Conservation (phyloP, 192 early-diverging fungal genomes). For the Coemansia sp. region DNA sequence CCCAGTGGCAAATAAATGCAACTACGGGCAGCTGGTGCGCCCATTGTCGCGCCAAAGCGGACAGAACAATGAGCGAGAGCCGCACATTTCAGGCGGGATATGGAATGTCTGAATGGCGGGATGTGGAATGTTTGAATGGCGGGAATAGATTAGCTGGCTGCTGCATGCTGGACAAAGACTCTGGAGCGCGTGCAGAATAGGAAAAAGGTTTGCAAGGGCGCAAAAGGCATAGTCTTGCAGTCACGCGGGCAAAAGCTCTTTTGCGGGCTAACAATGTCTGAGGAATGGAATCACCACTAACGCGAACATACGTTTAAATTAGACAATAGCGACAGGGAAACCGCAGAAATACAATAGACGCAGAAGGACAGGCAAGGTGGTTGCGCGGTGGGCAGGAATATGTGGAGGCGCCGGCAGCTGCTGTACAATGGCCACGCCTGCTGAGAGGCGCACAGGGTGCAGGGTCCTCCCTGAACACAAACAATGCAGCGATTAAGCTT, state of each 20-base stretch:
- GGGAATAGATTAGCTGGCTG: background rate
- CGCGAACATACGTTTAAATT: background rate
- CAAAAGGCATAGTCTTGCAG: background rate
- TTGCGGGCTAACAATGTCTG: background rate
- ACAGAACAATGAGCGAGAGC: constrained; percentile 1
- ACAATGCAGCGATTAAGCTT: background rate
- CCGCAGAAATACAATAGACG: background rate
- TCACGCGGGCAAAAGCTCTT: background rate
- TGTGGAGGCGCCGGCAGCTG: constrained; percentile 4
- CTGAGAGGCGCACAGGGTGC: constrained; percentile 1
- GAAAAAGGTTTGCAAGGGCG: background rate
- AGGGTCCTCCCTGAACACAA: background rate
- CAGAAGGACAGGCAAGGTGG: background rate
- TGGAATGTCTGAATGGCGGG: background rate
- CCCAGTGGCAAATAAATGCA: constrained; percentile 9
- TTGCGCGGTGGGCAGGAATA: background rate
- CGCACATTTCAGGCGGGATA: background rate
- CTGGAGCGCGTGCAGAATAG: background rate
- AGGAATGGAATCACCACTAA: background rate
- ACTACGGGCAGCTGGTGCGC: background rate
- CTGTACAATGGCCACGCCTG: constrained; percentile 3
- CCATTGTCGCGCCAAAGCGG: constrained; percentile 1
- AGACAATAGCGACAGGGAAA: constrained; percentile 11
- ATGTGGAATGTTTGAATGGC: background rate
- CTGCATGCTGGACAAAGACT: background rate